Evolutionary conservation across 2,329 filamentous ascomycete species (phyloP), one percentile per base, ranked within the genome.

Genomic region (Trichoderma atrobrunneum): DNA sequence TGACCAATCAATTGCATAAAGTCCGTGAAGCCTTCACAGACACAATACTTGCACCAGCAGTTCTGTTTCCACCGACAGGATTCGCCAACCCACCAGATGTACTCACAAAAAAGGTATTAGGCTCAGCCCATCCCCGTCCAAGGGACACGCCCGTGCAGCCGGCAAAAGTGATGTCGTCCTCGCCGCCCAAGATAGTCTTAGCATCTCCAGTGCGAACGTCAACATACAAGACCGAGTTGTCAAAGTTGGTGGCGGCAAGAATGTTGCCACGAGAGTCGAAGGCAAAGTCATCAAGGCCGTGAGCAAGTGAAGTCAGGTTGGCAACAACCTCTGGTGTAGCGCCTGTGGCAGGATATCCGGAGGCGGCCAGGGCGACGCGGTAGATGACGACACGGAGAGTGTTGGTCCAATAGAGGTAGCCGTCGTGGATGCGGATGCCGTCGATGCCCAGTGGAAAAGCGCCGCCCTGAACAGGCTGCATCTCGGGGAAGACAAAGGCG

Each of bases 131-230:
- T 43, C 39, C 39, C 16, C 39, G 39, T 2, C 39, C 39, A 43
- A 43, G 2, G 39, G 1, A 43, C 39, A 43, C 39, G 7, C 39
- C 16, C 7, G 39, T 43, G 7, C 39, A 43, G 7, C 39, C 39
- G 0, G 39, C 39, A 43, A 43, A 43, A 10, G 39, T 43, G 1
- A 43, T 43, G 39, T 43, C 39, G 7, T 43, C 39, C 39, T 43
- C 39, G 39, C 39, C 39, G 1, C 39, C 39, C 18, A 43, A n/a
- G 1, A 43, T n/a, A 1, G 16, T n/a, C 39, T 18, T n/a, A 1
- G 39, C 39, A 7, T 43, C 39, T n/a, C 39, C 39, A 0, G 39
- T 43, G 39, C 16, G 16, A 7, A 7, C 8, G 16, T 82, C 57
- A 60, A 60, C 28, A 54, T 54, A 54, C 21, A 54, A 54, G 48